Conservation (phyloP, 169 alveolate species). For the Eimeria acervulina region DNA sequence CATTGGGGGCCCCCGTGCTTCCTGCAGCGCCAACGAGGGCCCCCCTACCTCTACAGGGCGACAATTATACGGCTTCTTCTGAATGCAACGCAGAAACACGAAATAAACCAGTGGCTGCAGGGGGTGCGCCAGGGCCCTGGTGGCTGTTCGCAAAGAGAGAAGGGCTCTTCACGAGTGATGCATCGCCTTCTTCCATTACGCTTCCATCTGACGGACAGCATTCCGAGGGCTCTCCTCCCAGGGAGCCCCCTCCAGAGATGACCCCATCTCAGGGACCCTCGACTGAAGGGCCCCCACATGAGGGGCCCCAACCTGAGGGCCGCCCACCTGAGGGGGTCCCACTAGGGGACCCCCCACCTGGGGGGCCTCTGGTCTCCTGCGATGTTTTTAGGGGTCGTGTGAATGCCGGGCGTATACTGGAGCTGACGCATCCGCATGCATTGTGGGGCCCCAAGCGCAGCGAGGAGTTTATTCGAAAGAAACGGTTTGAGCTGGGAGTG, state of each 20-base stretch:
- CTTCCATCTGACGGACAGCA: background rate
- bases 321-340: background rate
- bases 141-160: background rate
- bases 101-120: background rate
- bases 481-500: background rate
- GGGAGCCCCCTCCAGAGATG: background rate
- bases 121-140: background rate
- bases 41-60: background rate
- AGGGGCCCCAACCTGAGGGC: background rate
- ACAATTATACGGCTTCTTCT: background rate
- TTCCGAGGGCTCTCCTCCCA: background rate
- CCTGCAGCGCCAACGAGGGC: background rate
- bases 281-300: background rate
- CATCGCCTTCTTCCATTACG: background rate
- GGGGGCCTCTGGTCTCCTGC: background rate
- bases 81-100: background rate
- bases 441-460: conserved; percentile 82
- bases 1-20: background rate
- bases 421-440: conserved; percentile 18
- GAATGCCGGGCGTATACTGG: background rate
- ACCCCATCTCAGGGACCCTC: background rate
- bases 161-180: background rate
- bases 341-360: background rate
- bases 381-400: background rate
- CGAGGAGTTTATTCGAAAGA: conserved; percentile 62